These are phyloP conservation scores for Physocladia obscura DNA, from an alignment of 192 early-diverging fungal genomes.

Conservation along the genomic window DNA sequence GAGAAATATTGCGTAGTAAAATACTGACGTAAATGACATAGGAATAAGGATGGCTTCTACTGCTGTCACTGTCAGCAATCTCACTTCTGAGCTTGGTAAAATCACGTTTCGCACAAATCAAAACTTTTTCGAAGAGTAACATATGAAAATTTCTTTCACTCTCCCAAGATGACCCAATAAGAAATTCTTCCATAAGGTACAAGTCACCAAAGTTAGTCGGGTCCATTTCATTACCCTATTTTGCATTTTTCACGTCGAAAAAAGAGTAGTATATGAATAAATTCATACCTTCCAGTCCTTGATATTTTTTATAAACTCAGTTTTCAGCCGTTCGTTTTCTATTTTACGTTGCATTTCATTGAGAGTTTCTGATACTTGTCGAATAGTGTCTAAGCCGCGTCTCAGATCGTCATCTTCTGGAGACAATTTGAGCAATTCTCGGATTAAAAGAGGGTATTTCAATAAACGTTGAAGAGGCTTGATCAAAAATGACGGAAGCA, in stretches of 20 bases:
- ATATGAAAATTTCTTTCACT: conserved; percentile 79
- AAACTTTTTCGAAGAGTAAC: conserved; percentile 89
- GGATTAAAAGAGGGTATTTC: conserved; percentile 90
- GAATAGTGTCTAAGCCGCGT: conserved; percentile 73
- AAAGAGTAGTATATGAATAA: too few relatives aligned
- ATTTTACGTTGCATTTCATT: conserved; percentile 91
- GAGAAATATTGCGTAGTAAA: conserved; percentile 74
- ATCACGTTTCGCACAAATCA: conserved; percentile 91
- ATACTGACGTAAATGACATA: conserved; percentile 78
- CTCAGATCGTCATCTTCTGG: conserved; percentile 45
- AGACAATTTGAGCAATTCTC: conserved; percentile 49
- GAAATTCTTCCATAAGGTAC: conserved; percentile 83
- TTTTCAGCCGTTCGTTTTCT: conserved; percentile 79
- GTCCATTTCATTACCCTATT: conserved; percentile 37
- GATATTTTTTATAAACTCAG: conserved; percentile 77
- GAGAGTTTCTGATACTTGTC: conserved; percentile 80
- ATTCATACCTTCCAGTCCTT: conserved; percentile 87
- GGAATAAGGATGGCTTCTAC: not conserved
- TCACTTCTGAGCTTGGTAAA: not conserved
- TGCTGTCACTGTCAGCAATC: conserved; percentile 15
- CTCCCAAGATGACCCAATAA: conserved; percentile 75
- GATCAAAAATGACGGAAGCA: conserved; percentile 18
- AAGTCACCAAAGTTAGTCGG: conserved; percentile 77
- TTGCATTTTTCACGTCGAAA: too few relatives aligned
- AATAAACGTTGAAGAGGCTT: conserved; percentile 66